phyloP scores from a whole-genome alignment of 108 stramenopile genomes.

The Epipyxis sp. region DNA sequence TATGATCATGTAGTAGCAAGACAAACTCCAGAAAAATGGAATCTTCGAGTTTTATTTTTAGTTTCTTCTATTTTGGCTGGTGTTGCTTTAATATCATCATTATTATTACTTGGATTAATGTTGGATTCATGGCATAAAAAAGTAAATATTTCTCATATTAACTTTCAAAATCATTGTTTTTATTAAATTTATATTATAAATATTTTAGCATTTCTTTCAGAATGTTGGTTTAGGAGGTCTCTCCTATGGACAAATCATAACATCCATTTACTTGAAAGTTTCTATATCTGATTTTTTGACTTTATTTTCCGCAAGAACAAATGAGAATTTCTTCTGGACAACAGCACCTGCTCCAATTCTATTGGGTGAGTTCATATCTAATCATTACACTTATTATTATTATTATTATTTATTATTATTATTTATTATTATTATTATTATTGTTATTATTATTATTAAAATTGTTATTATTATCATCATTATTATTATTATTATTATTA shows the following conservation, averaged over 20 bases:
- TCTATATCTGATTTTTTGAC: too few species aligned
- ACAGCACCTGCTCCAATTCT: conserved; percentile 19
- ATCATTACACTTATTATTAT: too few species aligned
- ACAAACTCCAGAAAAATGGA: conserved; percentile 57
- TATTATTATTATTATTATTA: conserved; percentile 34
- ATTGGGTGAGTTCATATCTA: conserved; percentile 29
- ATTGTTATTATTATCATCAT: too few species aligned
- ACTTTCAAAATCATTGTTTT: background rate
- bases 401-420: too few species aligned
- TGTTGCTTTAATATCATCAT: conserved; percentile 29
- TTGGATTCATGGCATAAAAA: conserved; percentile 26
- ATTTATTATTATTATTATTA: too few species aligned
- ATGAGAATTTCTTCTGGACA: conserved; percentile 31
- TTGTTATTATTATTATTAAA: too few species aligned
- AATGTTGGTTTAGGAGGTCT: conserved; percentile 28
- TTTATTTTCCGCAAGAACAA: conserved; percentile 25
- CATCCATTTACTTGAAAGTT: conserved; percentile 35
- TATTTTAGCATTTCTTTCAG: too few species aligned
- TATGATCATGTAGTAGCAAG: conserved; percentile 61
- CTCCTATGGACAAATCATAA: conserved; percentile 35
- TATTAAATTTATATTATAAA: conserved; percentile 45
- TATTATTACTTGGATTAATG: conserved; percentile 29
- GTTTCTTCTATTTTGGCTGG: conserved; percentile 32
- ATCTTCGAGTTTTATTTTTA: conserved; percentile 47
- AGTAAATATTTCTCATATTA: background rate